phyloP scores from a whole-genome alignment of 257 asterid genomes.

The Echium plantagineum region DNA sequence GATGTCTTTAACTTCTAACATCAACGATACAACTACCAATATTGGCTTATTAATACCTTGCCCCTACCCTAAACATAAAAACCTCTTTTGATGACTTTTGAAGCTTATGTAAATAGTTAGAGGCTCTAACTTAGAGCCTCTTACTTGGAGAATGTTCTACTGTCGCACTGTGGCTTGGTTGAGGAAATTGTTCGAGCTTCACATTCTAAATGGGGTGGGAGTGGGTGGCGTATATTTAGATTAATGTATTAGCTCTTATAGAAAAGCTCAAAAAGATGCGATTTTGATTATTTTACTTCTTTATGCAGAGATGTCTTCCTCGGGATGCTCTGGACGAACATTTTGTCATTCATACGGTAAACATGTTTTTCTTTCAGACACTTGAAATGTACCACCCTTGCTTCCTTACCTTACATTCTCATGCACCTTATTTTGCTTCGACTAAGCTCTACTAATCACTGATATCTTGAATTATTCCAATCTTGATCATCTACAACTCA shows the following conservation, averaged over 20 bases:
- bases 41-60: too few species aligned
- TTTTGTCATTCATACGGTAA: conserved; percentile 86
- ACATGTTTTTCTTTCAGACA: conserved; percentile 3
- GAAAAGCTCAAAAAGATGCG: not conserved
- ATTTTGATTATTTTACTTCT: conserved; percentile 6
- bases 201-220: not conserved
- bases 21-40: too few species aligned
- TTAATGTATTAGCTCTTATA: not conserved
- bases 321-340: conserved; percentile 88
- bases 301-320: conserved; percentile 80
- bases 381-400: not conserved
- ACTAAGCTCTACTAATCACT: not conserved
- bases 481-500: too few species aligned
- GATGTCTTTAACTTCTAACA: not conserved
- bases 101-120: not conserved
- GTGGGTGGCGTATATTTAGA: too few species aligned
- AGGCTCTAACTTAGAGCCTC: too few species aligned
- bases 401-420: not conserved
- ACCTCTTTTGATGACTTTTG: not conserved
- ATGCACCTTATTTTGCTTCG: not conserved
- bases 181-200: too few species aligned
- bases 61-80: too few species aligned
- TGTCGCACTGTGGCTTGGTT: too few species aligned
- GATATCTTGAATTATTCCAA: too few species aligned
- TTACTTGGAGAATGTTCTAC: not conserved